A percentile compares a stretch with the other conserved stretches of the same genome.
These are phyloP conservation scores for Rhizophora mangle DNA, from an alignment of 345 rosid species.

Conservation along the genomic window DNA sequence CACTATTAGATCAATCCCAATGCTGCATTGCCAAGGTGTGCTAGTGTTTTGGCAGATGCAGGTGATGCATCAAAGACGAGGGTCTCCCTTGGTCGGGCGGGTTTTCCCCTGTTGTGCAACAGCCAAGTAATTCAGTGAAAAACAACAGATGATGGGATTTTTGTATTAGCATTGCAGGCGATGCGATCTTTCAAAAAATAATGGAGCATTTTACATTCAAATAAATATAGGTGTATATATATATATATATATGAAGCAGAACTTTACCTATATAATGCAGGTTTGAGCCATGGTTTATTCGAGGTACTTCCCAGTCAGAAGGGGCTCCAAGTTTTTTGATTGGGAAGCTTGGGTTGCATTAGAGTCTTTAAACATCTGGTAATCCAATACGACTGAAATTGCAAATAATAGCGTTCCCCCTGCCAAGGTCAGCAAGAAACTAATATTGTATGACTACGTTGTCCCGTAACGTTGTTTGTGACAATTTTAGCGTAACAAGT, in stretches of 20 bases:
- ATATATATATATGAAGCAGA: neutral
- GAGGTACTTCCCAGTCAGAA: too few relatives aligned
- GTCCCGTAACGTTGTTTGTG: too few relatives aligned
- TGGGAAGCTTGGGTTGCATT: too few relatives aligned
- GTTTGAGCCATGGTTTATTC: too few relatives aligned
- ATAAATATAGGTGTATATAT: neutral
- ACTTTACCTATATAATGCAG: neutral
- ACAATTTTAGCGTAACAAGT: too few relatives aligned
- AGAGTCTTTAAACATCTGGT: too few relatives aligned
- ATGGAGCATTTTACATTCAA: neutral
- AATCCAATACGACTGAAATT: too few relatives aligned
- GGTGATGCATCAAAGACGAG: conserved; percentile 33
- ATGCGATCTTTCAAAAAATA: neutral
- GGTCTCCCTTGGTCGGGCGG: conserved; percentile 45
- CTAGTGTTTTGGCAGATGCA: conserved; percentile 45
- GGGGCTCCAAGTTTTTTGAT: too few relatives aligned
- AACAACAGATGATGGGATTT: neutral
- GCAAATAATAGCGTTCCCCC: too few relatives aligned
- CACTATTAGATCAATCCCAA: neutral
- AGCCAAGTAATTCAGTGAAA: conserved; percentile 20
- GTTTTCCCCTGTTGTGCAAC: conserved; percentile 59
- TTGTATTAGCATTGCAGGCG: neutral
- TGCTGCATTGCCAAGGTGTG: conserved; percentile 7
- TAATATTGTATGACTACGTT: too few relatives aligned
- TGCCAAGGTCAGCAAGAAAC: too few relatives aligned